Evolutionary conservation across 108 stramenopile genomes (phyloP).

Genomic region (Conticribra guillardii): DNA sequence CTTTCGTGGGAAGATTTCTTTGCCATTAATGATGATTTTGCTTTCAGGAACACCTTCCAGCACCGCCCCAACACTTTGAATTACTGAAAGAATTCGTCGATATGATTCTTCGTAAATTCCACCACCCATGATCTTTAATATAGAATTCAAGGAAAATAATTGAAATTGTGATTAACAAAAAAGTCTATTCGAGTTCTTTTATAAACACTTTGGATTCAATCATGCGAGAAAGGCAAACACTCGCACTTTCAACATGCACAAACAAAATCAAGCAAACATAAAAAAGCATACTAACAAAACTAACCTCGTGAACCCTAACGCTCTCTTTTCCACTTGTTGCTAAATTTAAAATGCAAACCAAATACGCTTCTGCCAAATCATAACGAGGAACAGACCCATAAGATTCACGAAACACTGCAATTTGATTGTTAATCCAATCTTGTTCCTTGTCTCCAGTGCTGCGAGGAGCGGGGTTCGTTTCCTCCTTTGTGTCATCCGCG

Average conservation of each 20-base stretch:
- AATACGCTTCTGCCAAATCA: conserved; percentile 73
- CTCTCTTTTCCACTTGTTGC: conserved; percentile 81
- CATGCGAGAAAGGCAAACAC: no score
- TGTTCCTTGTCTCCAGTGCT: conserved; percentile 53
- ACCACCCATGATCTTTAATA: conserved; percentile 57
- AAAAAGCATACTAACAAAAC: conserved; percentile 1
- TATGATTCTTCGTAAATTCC: conserved; percentile 76
- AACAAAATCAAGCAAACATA: neutral
- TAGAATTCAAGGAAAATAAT: no score
- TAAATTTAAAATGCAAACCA: conserved; percentile 79
- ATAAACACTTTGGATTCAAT: no score
- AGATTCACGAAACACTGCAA: conserved; percentile 65
- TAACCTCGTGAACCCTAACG: conserved; percentile 68
- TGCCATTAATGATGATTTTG: conserved; percentile 21
- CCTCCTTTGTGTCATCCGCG: conserved; percentile 5
- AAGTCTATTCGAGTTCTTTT: no score
- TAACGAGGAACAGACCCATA: conserved; percentile 69
- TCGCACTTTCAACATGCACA: no score
- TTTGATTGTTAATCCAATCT: conserved; percentile 74
- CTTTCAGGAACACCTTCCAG: conserved; percentile 51
- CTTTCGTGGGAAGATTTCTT: conserved; percentile 16
- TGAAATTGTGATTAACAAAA: no score
- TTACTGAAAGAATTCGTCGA: conserved; percentile 65
- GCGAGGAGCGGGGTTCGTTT: conserved; percentile 38
- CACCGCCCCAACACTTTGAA: conserved; percentile 74